These are phyloP conservation scores for Penicillium salamii DNA, from an alignment of 495 filamentous ascomycete species.

Conservation along the genomic window DNA sequence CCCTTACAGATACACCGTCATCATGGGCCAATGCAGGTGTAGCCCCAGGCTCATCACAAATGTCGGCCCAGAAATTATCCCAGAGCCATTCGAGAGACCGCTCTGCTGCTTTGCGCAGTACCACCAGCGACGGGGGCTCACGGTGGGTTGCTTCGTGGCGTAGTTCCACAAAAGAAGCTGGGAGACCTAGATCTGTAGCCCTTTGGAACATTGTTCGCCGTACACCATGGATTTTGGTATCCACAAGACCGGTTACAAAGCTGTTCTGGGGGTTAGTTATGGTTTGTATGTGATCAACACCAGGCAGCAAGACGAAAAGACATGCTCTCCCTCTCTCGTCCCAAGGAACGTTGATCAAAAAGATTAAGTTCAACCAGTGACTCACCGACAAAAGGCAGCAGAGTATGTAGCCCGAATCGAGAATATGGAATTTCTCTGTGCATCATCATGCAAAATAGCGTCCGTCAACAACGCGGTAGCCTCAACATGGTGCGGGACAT, in stretches of 20 bases:
- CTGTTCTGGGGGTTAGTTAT: slow-evolving; percentile 38
- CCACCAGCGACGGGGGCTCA: slow-evolving; percentile 69
- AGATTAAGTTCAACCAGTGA: neutral
- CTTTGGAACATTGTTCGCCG: slow-evolving; percentile 79
- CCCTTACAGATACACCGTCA: slow-evolving; percentile 15
- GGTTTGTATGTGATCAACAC: too few species aligned
- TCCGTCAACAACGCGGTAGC: slow-evolving; percentile 75
- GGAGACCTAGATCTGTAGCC: slow-evolving; percentile 71
- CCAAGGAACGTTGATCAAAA: neutral
- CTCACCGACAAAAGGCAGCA: slow-evolving; percentile 60
- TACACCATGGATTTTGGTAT: slow-evolving; percentile 65
- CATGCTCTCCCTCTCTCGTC: too few species aligned
- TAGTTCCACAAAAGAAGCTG: slow-evolving; percentile 83
- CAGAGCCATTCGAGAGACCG: slow-evolving; percentile 82
- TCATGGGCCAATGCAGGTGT: slow-evolving; percentile 7
- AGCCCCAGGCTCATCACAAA: slow-evolving; percentile 14
- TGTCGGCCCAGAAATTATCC: slow-evolving; percentile 72
- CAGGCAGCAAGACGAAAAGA: too few species aligned
- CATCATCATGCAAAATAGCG: slow-evolving; percentile 66
- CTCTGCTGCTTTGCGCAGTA: slow-evolving; percentile 61
- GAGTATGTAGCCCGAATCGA: slow-evolving; percentile 56
- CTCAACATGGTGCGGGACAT: slow-evolving; percentile 78
- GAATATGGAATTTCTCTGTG: slow-evolving; percentile 48
- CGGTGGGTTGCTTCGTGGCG: slow-evolving; percentile 89
- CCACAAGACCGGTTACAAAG: slow-evolving; percentile 87